Evolutionary conservation across 1,284 basidiomycete genomes (phyloP).

Genomic region (Exobasidium cylindrosporum): DNA sequence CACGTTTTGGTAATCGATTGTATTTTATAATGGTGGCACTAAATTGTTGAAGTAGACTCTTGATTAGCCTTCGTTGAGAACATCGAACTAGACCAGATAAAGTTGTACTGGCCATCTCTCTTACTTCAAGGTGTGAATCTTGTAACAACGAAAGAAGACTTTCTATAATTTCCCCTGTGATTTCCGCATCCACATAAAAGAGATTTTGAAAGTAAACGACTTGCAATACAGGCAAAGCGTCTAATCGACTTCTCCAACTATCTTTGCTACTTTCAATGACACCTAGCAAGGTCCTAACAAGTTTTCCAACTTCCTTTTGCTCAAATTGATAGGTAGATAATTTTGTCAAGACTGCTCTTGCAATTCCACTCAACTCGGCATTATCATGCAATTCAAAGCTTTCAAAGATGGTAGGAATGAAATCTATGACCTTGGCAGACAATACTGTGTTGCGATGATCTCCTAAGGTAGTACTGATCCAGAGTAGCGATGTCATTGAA

Average conservation of each 20-base stretch:
- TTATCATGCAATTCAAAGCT: conserved; percentile 54
- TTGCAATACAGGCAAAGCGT: conserved; percentile 48
- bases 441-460: conserved; percentile 48
- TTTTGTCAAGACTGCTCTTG: conserved; percentile 40
- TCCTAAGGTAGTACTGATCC: conserved; percentile 49
- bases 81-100: conserved; percentile 86
- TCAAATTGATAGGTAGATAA: conserved; percentile 43
- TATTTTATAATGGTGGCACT: conserved; percentile 35
- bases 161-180: conserved; percentile 36
- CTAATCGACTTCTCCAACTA: conserved; percentile 50
- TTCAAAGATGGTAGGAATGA: conserved; percentile 50
- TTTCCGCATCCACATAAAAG: conserved; percentile 36
- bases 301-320: conserved; percentile 9
- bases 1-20: conserved; percentile 60
- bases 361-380: conserved; percentile 40
- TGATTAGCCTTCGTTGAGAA: conserved; percentile 83
- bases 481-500: conserved; percentile 42
- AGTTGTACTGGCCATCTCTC: conserved; percentile 59
- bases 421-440: conserved; percentile 38
- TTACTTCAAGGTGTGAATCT: conserved; percentile 50
- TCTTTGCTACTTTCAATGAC: conserved; percentile 36
- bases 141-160: conserved; percentile 40
- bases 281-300: conserved; percentile 38
- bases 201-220: conserved; percentile 54
- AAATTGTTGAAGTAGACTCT: conserved; percentile 61